Base-by-base conservation (phyloP, 2,329 filamentous ascomycete genomes). In the Scorias spongiosa region DNA sequence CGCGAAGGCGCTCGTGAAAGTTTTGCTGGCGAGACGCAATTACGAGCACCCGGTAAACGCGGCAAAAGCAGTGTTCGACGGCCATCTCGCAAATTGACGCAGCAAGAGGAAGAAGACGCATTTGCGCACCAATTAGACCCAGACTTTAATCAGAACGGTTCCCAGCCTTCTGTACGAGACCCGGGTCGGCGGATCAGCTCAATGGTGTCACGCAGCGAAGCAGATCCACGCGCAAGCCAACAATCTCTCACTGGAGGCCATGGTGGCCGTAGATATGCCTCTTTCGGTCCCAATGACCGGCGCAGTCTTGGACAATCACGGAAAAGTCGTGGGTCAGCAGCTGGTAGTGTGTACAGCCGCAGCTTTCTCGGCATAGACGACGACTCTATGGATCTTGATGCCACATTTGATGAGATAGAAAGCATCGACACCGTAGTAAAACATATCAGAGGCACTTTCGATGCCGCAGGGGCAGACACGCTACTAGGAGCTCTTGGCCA, bases 151-250 rank as follows among this genome's bases (percentile, higher is more conserved):
- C 56, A 60, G 44, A 43, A 42, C n/a, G 46, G 44, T 9, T 66
- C 72, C 29, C 69, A 72, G 40, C 70, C 72, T 14, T 39, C 51
- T 20, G 63, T 63, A n/a, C 73, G 32, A 5, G 12, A 40, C 5
- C 38, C 38, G 12, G 77, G 75, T n/a, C 78, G 91, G 38, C 77
- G 91, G 42, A 82, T 96, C 20, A 98, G 91, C 66, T 96, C 89
- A 12, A 75, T 94, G 64, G 70, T 95, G 43, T 88, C 88, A 12
- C 75, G 89, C 54, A 83, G 84, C 29, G 89, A 95, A 58, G 72
- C 75, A 12, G 67, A 68, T 43, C 68, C 64, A 42, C 57, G 64
- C 44, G 53, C 63, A 52, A 62, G 66, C 59, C 54, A 56, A 40
- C 51, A 48, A 20, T 54, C 60, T 11, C 50, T 63, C 44, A 65